Base-by-base conservation (phyloP, 1,284 basidiomycete species). In the Papiliotrema nemorosa region DNA sequence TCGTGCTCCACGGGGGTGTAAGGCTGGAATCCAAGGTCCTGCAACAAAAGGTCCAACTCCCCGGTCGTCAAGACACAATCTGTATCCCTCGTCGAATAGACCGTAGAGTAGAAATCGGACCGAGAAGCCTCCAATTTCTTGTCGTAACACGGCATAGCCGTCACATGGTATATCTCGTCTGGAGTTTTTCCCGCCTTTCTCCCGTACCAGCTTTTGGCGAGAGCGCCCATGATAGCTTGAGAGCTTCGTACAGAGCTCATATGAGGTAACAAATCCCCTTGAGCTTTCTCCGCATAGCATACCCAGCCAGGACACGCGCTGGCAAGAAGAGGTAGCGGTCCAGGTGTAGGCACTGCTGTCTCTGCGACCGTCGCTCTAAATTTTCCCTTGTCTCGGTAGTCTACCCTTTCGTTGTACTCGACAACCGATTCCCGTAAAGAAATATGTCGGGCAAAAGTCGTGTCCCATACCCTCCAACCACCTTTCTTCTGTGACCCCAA, bases 141-240 rank as follows among this genome's bases (percentile, higher is more conserved):
- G 80, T 99, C 96, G 74, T 97, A 98, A 76, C 96, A 99, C 0
- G 94, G 93, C 93, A 98, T 98, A 36, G 97, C 90, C 0, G 90
- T 83, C 54, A 97, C 89, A 65, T 99, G 96, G 72, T 97, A 98
- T 47, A 97, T 82, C 62, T 89, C 27, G 42, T 44, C 87, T 66
- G 69, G 89, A 88, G 66, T 78, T 70, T 82, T 82, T 3, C 78
- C 80, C 79, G 84, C 84, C 57, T 77, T 77, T 43, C 69, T 69
- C 3, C 78, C 87, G 70, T 90, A 81, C 85, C 85, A 90, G 46
- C 82, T 79, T 77, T 98, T 98, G 50, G 93, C 90, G 38, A 99
- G 75, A 2, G 87, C 86, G 5, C 96, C 96, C 82, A 94, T 90
- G 45, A 96, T 80, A 63, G 92, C 92, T 72, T 97, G 93, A 9